Percentiles rank a stretch among this genome's conserved stretches.
Evolutionary conservation across 2,329 filamentous ascomycete species (phyloP).

Genomic region (Hypoxylon sp.): DNA sequence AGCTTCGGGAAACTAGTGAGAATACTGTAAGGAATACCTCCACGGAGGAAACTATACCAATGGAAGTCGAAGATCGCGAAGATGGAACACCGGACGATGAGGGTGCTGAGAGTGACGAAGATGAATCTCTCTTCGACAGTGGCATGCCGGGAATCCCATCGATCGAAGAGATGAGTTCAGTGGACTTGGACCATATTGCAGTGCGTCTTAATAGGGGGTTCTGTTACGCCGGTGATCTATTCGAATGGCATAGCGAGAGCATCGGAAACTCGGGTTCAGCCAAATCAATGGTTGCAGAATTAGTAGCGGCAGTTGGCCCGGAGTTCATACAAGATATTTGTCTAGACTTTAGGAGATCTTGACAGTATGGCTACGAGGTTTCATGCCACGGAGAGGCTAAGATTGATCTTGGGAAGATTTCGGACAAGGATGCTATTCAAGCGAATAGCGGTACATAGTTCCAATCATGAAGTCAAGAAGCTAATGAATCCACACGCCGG

Average conservation of each 20-base stretch:
- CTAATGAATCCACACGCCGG: not conserved
- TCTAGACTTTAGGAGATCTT: conserved; percentile 65
- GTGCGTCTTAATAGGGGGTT: conserved; percentile 62
- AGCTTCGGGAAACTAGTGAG: conserved; percentile 56
- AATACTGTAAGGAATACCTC: not conserved
- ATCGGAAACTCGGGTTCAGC: conserved; percentile 66
- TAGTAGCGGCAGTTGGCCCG: conserved; percentile 76
- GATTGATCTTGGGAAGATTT: not conserved
- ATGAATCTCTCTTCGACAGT: conserved; percentile 67
- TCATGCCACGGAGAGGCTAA: not conserved
- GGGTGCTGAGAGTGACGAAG: conserved; percentile 41
- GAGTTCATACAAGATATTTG: conserved; percentile 71
- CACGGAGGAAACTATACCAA: conserved; percentile 8
- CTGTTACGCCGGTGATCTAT: conserved; percentile 56
- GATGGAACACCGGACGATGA: conserved; percentile 17
- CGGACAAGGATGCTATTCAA: not conserved
- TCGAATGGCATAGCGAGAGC: conserved; percentile 70
- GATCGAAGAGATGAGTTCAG: conserved; percentile 65
- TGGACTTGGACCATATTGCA: conserved; percentile 73
- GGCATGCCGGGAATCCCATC: conserved; percentile 78
- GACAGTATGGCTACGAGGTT: not conserved
- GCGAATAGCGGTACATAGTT: not conserved
- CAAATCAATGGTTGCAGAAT: conserved; percentile 75
- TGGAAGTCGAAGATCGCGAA: conserved; percentile 32
- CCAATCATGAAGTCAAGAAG: not conserved